Evolutionary conservation across 1,284 basidiomycete species (phyloP), one percentile per base, ranked within the genome.

Genomic region (Coriolopsis trogii): DNA sequence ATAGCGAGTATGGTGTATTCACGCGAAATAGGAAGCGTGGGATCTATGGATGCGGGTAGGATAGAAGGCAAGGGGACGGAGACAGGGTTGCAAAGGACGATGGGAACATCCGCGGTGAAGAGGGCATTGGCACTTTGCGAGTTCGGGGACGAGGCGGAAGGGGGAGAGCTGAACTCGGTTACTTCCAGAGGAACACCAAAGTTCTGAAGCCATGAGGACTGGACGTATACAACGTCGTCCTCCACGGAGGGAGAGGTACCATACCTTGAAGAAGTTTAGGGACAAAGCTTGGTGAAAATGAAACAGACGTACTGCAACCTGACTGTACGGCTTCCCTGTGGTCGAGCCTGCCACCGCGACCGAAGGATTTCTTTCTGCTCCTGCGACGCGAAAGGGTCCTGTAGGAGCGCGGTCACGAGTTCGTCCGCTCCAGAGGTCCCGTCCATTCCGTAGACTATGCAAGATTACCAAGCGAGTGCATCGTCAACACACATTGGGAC

Each of bases 381-480:
- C 50, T 81, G 76, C 10, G 80, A 79, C 3, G 74, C 73, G 54
- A 90, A 78, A 9, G 86, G 87, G 47, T 88, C 81, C 43, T 84
- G 78, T n/a, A 90, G 69, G 16, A 90, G 70, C 3, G 85, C 84
- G 4, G 80, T 79, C n/a, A 90, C 77, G 3, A 90, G 67, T 33
- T 84, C 78, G 40, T 70, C 67, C 7, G 81, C 73, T 33, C 71
- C 72, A 15, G 83, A 74, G 64, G 70, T 75, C 57, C 78, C 67
- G 63, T 84, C 80, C 43, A 77, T 62, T 7, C 79, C 78, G 60
- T 76, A 81, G 5, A 89, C 87, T 87, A 52, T 2, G 41, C 49
- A 57, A 81, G 5, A 89, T 86, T 87, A 52, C 3, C 40, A 49
- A 57, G n/a, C n/a, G 16, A n/a, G n/a, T 15, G 16, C 31, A 34